Conservation (phyloP, 768 basidiomycete species). For the Xanthoconium stramineum region DNA sequence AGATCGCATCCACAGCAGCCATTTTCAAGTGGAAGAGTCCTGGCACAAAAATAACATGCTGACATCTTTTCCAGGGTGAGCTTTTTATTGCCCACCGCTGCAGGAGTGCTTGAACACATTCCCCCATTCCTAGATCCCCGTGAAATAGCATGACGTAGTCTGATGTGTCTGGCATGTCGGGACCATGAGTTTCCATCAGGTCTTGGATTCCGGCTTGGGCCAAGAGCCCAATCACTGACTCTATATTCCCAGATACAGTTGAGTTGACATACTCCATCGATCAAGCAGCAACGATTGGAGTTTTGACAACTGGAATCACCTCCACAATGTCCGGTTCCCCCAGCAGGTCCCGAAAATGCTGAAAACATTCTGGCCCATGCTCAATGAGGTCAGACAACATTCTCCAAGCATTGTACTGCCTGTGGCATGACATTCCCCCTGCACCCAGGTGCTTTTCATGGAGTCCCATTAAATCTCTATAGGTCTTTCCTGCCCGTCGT, state of each 20-base stretch:
- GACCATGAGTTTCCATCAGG: neutral
- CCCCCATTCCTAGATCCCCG: neutral
- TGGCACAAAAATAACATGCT: slow-evolving; percentile 32
- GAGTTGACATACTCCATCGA: neutral
- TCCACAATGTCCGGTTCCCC: neutral
- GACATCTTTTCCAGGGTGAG: slow-evolving; percentile 28
- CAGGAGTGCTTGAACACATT: neutral
- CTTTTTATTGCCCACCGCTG: neutral
- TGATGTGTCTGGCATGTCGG: neutral
- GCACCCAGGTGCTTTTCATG: neutral
- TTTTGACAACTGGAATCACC: neutral
- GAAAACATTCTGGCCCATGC: neutral
- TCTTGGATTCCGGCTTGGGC: neutral
- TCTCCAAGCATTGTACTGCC: neutral
- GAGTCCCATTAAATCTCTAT: neutral
- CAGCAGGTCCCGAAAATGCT: neutral
- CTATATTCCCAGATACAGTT: neutral
- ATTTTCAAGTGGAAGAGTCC: slow-evolving; percentile 37
- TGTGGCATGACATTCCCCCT: neutral
- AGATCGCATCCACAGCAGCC: slow-evolving; percentile 24
- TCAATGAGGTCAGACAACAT: neutral
- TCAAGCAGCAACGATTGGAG: neutral
- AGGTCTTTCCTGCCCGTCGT: neutral
- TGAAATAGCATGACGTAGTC: neutral
- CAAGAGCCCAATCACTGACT: neutral